Percentiles rank a stretch among this genome's conserved stretches.
Evolutionary conservation across 2,329 filamentous ascomycete genomes (phyloP).

Genomic region (Xylariaceae sp.): DNA sequence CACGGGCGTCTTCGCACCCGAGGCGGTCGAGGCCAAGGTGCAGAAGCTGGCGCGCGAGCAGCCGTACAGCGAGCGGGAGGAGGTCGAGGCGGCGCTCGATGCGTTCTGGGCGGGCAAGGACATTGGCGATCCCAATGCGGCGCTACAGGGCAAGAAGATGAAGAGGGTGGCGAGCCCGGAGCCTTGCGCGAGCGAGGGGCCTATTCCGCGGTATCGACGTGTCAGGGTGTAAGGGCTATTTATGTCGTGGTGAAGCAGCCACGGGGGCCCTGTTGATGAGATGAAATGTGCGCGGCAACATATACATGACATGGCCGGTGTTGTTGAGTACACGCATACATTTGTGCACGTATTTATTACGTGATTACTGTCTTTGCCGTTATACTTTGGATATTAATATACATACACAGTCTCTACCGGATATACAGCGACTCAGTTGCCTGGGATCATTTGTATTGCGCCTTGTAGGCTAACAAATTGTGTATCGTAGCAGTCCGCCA

Average conservation of each 20-base stretch:
- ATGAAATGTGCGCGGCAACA: too few species aligned
- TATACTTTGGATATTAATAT: too few species aligned
- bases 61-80: constrained; percentile 30
- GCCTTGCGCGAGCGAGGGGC: constrained; percentile 6
- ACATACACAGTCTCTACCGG: too few species aligned
- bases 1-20: constrained; percentile 20
- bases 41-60: constrained; percentile 28
- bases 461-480: too few species aligned
- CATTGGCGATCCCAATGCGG: constrained; percentile 14
- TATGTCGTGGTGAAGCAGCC: too few species aligned
- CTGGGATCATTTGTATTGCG: background rate
- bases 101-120: constrained; percentile 26
- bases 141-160: background rate
- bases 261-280: too few species aligned
- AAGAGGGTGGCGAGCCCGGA: constrained; percentile 6
- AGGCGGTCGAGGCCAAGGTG: constrained; percentile 25
- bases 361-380: too few species aligned
- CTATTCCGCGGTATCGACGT: constrained; percentile 11
- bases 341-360: too few species aligned
- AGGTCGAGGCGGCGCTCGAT: constrained; percentile 25
- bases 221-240: constrained; percentile 3
- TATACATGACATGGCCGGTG: too few species aligned
- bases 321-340: too few species aligned
- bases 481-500: too few species aligned
- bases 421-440: too few species aligned